Conservation (phyloP, 495 filamentous ascomycete genomes). For the Tuber calosporum region DNA sequence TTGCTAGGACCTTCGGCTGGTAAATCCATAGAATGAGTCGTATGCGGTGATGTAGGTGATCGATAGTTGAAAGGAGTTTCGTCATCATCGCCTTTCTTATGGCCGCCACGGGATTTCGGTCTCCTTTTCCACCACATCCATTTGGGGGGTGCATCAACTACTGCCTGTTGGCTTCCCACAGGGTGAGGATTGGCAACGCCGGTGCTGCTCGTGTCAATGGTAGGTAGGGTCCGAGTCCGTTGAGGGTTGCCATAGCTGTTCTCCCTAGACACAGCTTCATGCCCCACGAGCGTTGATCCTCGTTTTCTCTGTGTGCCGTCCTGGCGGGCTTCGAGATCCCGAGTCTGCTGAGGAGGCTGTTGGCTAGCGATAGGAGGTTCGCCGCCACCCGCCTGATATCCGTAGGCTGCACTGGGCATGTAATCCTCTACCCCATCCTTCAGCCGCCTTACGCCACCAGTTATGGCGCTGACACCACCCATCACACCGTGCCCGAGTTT, state of each 20-base stretch:
- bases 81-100: constrained; percentile 21
- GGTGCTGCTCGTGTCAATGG: constrained; percentile 11
- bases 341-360: not conserved
- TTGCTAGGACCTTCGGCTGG: constrained; percentile 22
- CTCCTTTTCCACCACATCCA: constrained; percentile 48
- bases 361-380: not conserved
- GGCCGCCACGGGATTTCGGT: constrained; percentile 16
- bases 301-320: constrained; percentile 24
- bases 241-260: not conserved
- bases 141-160: constrained; percentile 39
- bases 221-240: not conserved
- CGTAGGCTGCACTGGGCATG: constrained; percentile 29
- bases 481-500: constrained; percentile 54
- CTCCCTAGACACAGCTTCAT: constrained; percentile 13
- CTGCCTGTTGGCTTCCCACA: constrained; percentile 3
- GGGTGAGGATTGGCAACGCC: constrained; percentile 9
- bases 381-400: constrained; percentile 19
- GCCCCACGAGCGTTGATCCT: constrained; percentile 33
- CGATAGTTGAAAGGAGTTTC: constrained; percentile 32
- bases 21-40: constrained; percentile 25
- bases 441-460: constrained; percentile 34
- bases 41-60: constrained; percentile 27
- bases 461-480: constrained; percentile 21
- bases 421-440: constrained; percentile 29
- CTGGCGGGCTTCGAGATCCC: constrained; percentile 10